Base-by-base conservation (phyloP, 306 rosid species). In the Medicago ruthenica region DNA sequence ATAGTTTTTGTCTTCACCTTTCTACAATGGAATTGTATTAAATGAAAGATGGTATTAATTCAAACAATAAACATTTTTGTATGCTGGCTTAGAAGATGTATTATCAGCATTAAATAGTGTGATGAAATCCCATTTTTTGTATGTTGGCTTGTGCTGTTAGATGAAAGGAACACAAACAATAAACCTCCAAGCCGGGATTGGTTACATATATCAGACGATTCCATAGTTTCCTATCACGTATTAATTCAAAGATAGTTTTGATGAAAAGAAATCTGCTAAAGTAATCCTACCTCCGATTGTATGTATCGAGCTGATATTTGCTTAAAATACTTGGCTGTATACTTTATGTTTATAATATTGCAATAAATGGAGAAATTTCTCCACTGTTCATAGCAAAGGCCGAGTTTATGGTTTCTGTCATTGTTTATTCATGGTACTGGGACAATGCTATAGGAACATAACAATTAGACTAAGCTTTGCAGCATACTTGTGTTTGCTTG, bases 401-500 rank as follows among this genome's bases (percentile, higher is more conserved):
- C 17, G 70, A 41, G 24, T 41, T 75, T 22, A 9, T 78, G 57
- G 24, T 40, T 47, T 55, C 62, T 74, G 57, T n/a, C 55, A 39
- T 18, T 57, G 31, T 14, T 55, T 67, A 5, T 59, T 80, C 27
- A 5, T 67, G 40, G 17, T 41, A 65, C 44, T 48, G n/a, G 64
- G 41, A 64, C 44, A 40, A 21, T 62, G 31, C 65, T 44, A 13
- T 16, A 9, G 20, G 54, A 70, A 15, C 59, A 21, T 31, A 7
- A 34, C 66, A 71, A 79, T 71, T 47, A 40, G 20, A 71, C 68
- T 40, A 58, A 50, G 40, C 16, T 58, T 74, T 62, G 31, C 31
- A 36, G 20, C 20, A 40, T 2, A 37, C 65, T 22, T 31, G n/a
- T 22, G 21, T 9, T 6, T 59, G 34, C 47, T 69, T 44, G 40